These are phyloP conservation scores for Syzygium aromaticum DNA, from an alignment of 345 rosid genomes.

Conservation along the genomic window DNA sequence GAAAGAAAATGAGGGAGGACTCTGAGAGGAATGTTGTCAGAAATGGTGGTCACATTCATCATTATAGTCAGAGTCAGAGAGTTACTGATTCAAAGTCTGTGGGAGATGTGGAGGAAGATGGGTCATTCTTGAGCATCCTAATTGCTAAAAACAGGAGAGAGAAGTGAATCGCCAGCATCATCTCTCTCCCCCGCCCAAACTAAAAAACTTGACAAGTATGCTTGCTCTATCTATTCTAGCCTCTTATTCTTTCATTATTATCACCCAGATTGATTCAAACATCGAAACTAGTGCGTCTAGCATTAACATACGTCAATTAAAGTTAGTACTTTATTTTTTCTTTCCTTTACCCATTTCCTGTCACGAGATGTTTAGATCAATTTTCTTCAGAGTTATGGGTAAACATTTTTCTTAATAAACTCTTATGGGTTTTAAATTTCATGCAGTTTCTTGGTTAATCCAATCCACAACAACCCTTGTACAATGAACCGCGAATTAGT, in stretches of 20 bases:
- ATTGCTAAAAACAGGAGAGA: slow-evolving; percentile 34
- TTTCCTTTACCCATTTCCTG: neutral
- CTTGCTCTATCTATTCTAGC: neutral
- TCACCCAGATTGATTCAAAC: neutral
- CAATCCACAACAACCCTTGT: neutral
- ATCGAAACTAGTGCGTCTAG: neutral
- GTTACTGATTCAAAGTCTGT: slow-evolving; percentile 3
- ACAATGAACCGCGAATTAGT: slow-evolving; percentile 1
- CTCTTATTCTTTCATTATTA: neutral
- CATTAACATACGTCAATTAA: neutral
- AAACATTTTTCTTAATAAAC: neutral
- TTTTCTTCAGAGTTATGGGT: neutral
- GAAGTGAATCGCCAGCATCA: slow-evolving; percentile 2
- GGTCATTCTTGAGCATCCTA: slow-evolving; percentile 39
- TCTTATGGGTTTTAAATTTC: neutral
- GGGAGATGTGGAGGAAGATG: slow-evolving; percentile 39
- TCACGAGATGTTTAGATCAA: neutral
- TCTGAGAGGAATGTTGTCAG: slow-evolving; percentile 2
- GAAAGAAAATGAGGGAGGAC: slow-evolving; percentile 33
- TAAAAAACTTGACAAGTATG: neutral
- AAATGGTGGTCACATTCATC: neutral
- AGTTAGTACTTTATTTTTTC: neutral
- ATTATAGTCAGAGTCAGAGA: neutral
- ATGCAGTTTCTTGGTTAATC: neutral
- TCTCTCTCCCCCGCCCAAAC: neutral